Evolutionary conservation across 1,139 yeast species (phyloP).

Genomic region (Scheffersomyces cryptocercus): DNA sequence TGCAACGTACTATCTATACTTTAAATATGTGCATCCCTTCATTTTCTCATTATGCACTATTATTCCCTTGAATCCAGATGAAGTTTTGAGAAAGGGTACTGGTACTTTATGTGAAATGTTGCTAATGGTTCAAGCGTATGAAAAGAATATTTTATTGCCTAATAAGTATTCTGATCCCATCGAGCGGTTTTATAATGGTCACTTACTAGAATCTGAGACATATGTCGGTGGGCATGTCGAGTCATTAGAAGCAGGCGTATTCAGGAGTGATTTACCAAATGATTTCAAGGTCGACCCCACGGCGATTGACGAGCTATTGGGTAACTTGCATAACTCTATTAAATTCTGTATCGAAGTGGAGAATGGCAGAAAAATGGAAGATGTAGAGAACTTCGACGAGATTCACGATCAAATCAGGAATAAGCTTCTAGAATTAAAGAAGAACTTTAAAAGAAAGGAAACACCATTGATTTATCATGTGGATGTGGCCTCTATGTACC

Average conservation of each 20-base stretch:
- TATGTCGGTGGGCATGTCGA: conserved; percentile 99
- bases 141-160: conserved; percentile 75
- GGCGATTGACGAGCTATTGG: conserved; percentile 77
- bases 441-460: conserved; percentile 67
- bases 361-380: conserved; percentile 66
- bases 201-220: conserved; percentile 89
- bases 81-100: conserved; percentile 93
- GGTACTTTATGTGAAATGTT: conserved; percentile 99
- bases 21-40: conserved; percentile 97
- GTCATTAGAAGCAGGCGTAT: conserved; percentile 96
- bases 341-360: conserved; percentile 86
- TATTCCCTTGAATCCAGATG: conserved; percentile 95
- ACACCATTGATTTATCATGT: conserved; percentile 92
- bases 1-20: conserved; percentile 93
- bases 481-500: conserved; percentile 99
- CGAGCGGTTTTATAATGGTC: conserved; percentile 93
- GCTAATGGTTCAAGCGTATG: conserved; percentile 93
- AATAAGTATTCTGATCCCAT: conserved; percentile 92
- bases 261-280: conserved; percentile 80
- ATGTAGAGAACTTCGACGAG: conserved; percentile 79
- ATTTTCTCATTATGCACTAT: conserved; percentile 94
- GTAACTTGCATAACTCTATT: conserved; percentile 73
- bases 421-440: conserved; percentile 57
- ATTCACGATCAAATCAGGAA: conserved; percentile 58
- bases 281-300: conserved; percentile 78